Percentiles rank a stretch among this genome's conserved stretches.
phyloP scores from a whole-genome alignment of 2,329 filamentous ascomycete species.

The Colletotrichum australisinense region DNA sequence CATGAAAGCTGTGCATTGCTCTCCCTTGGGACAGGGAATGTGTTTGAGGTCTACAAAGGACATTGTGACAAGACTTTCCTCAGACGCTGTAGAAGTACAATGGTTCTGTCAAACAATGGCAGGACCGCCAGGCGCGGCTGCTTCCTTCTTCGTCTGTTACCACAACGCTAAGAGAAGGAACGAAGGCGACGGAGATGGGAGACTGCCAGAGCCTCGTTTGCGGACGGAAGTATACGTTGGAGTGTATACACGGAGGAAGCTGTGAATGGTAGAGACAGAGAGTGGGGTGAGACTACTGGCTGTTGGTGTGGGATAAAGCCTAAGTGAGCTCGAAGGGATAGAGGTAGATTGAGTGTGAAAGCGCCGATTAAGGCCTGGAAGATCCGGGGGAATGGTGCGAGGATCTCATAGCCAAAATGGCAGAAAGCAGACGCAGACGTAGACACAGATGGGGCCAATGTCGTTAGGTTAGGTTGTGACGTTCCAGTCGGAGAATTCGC shows the following conservation, averaged over 20 bases:
- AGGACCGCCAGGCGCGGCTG: constrained; percentile 40
- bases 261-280: neutral
- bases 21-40: constrained; percentile 62
- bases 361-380: constrained; percentile 21
- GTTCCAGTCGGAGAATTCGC: constrained; percentile 33
- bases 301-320: neutral
- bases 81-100: constrained; percentile 5
- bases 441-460: neutral
- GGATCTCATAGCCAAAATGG: constrained; percentile 32
- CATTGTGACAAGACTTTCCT: constrained; percentile 31
- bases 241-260: neutral
- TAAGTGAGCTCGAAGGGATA: neutral
- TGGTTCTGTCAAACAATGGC: constrained; percentile 20
- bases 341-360: constrained; percentile 10
- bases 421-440: constrained; percentile 10
- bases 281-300: neutral
- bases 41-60: constrained; percentile 52
- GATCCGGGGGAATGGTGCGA: constrained; percentile 28
- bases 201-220: neutral
- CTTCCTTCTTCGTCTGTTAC: neutral
- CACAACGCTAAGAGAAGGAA: neutral
- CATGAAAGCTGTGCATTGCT: constrained; percentile 59
- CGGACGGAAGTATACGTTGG: neutral
- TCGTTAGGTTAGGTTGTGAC: neutral
- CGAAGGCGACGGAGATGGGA: neutral